These are phyloP conservation scores for Sarocladiaceae sp. DNA, from an alignment of 2,329 filamentous ascomycete species.

Conservation along the genomic window DNA sequence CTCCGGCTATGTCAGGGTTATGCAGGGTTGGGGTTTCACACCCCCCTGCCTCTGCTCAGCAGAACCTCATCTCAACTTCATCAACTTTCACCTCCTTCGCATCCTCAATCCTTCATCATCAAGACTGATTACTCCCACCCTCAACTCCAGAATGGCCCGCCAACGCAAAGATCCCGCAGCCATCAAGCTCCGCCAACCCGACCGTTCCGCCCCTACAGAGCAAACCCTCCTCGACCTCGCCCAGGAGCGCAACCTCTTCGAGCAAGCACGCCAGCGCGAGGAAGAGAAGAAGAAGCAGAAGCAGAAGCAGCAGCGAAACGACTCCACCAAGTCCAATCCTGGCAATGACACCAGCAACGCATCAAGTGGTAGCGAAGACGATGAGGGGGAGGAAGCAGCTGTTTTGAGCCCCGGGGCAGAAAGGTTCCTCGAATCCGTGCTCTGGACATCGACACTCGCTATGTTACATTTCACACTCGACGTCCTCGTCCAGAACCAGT, in stretches of 20 bases:
- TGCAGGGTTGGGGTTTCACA: no score
- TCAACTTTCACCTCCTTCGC: no score
- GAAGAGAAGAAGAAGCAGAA: slow-evolving; percentile 23
- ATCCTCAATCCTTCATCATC: no score
- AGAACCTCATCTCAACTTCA: no score
- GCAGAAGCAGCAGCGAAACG: slow-evolving; percentile 9
- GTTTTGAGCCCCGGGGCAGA: slow-evolving; percentile 39
- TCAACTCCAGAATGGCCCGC: slow-evolving; percentile 37
- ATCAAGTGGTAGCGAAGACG: slow-evolving; percentile 20
- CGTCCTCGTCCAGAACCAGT: slow-evolving; percentile 73
- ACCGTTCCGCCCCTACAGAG: slow-evolving; percentile 53
- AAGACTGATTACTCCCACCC: no score
- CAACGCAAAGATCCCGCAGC: slow-evolving; percentile 43
- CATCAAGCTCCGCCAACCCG: slow-evolving; percentile 62
- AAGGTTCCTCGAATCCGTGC: slow-evolving; percentile 46
- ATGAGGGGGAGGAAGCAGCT: slow-evolving; percentile 23
- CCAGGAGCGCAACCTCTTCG: slow-evolving; percentile 54
- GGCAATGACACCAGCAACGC: slow-evolving; percentile 11
- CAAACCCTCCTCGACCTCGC: slow-evolving; percentile 71
- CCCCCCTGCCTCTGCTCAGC: no score
- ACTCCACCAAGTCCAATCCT: no score
- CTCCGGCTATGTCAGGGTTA: no score
- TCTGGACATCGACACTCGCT: slow-evolving; percentile 57
- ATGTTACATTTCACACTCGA: slow-evolving; percentile 75
- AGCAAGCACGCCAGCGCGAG: slow-evolving; percentile 35